Conservation (phyloP, 2,329 filamentous ascomycete genomes). For the Venturia oleaginea region DNA sequence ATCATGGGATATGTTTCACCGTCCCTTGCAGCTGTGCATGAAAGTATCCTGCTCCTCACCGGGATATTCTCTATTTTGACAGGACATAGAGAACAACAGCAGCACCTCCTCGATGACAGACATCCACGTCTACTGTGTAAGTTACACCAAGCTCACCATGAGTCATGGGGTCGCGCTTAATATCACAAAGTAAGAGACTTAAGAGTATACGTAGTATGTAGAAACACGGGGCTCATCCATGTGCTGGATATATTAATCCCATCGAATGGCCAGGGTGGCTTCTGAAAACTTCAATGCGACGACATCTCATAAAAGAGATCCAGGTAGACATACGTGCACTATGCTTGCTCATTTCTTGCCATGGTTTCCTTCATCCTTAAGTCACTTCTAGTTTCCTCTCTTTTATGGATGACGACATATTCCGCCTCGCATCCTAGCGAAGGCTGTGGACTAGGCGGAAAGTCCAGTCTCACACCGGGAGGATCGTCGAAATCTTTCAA, state of each 20-base stretch:
- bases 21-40: conserved; percentile 1
- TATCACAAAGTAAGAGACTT: background rate
- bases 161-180: background rate
- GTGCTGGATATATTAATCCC: conserved; percentile 1
- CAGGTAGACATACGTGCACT: background rate
- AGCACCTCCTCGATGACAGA: background rate
- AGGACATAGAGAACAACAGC: too few relatives aligned
- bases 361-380: background rate
- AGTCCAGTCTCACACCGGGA: conserved; percentile 6
- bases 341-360: background rate
- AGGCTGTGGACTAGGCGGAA: background rate
- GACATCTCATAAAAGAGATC: background rate
- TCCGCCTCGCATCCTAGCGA: background rate
- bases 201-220: background rate
- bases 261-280: background rate
- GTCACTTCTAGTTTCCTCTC: background rate
- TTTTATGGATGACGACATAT: background rate
- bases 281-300: background rate
- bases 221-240: background rate
- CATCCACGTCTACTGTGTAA: background rate
- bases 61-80: background rate
- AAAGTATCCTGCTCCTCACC: background rate
- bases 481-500: conserved; percentile 5
- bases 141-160: background rate
- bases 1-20: background rate